Evolutionary conservation across 2,329 filamentous ascomycete species (phyloP).

Genomic region (Hymenoscyphus occultus): DNA sequence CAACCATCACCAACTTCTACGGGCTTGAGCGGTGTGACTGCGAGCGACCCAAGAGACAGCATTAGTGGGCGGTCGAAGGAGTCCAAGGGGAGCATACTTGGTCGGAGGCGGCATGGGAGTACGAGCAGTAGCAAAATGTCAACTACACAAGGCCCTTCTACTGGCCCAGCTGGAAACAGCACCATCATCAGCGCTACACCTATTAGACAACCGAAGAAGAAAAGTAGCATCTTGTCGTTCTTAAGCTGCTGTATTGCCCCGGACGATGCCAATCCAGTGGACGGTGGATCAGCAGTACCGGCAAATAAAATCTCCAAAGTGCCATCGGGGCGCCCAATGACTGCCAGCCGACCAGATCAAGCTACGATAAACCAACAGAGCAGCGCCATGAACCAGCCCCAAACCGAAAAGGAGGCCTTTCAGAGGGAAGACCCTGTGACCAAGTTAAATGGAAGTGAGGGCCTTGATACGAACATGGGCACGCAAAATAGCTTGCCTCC

Average conservation of each 20-base stretch:
- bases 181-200: slow-evolving; percentile 30
- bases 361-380: slow-evolving; percentile 20
- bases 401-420: slow-evolving; percentile 33
- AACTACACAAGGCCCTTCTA: slow-evolving; percentile 45
- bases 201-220: slow-evolving; percentile 39
- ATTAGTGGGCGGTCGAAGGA: slow-evolving; percentile 63
- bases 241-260: slow-evolving; percentile 46
- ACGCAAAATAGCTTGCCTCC: slow-evolving; percentile 15
- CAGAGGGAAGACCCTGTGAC: slow-evolving; percentile 21
- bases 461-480: slow-evolving; percentile 16
- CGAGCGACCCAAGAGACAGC: slow-evolving; percentile 58
- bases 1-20: slow-evolving; percentile 59
- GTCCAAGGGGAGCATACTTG: slow-evolving; percentile 62
- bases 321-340: slow-evolving; percentile 35
- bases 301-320: slow-evolving; percentile 45
- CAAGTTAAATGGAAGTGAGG: slow-evolving; percentile 20
- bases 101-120: slow-evolving; percentile 63
- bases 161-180: slow-evolving; percentile 39
- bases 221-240: slow-evolving; percentile 45
- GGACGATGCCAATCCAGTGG: slow-evolving; percentile 39
- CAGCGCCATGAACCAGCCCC: slow-evolving; percentile 16
- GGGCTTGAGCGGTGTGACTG: slow-evolving; percentile 58
- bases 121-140: slow-evolving; percentile 60
- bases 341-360: slow-evolving; percentile 34
- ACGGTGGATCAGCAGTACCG: slow-evolving; percentile 42